These are phyloP conservation scores for Lecanosticta acicola DNA, from an alignment of 2,329 filamentous ascomycete species.

Conservation along the genomic window DNA sequence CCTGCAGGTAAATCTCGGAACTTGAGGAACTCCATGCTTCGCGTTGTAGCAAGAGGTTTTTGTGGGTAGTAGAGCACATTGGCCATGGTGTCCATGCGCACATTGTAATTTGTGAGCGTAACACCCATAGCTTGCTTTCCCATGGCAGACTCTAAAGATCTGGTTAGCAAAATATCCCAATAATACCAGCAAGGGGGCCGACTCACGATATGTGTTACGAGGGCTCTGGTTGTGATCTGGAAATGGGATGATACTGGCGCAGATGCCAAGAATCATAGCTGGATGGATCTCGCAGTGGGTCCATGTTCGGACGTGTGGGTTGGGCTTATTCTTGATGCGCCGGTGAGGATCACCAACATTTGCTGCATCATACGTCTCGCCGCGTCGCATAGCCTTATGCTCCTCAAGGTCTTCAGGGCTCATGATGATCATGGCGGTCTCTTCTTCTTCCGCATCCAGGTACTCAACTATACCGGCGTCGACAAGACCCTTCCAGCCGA, in stretches of 20 bases:
- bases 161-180: background rate
- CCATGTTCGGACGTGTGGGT: slow-evolving; percentile 82
- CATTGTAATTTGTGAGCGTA: slow-evolving; percentile 92
- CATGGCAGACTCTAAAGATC: slow-evolving; percentile 95
- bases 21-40: slow-evolving; percentile 97
- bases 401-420: slow-evolving; percentile 86
- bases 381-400: slow-evolving; percentile 37
- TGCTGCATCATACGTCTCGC: slow-evolving; percentile 49
- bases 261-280: slow-evolving; percentile 97
- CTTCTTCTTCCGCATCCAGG: slow-evolving; percentile 95
- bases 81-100: slow-evolving; percentile 99
- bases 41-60: slow-evolving; percentile 90
- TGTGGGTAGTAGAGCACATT: slow-evolving; percentile 99
- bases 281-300: slow-evolving; percentile 99
- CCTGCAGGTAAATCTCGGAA: slow-evolving; percentile 96
- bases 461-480: slow-evolving; percentile 86
- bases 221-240: slow-evolving; percentile 97
- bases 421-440: slow-evolving; percentile 99
- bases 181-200: background rate
- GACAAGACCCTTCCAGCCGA: slow-evolving; percentile 84
- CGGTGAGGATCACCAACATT: slow-evolving; percentile 63
- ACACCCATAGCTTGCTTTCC: slow-evolving; percentile 99
- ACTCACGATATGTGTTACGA: slow-evolving; percentile 71
- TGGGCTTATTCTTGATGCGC: slow-evolving; percentile 81
- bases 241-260: slow-evolving; percentile 98